Evolutionary conservation across 1,284 basidiomycete genomes (phyloP).

Genomic region (Marasmius tenuissimus): DNA sequence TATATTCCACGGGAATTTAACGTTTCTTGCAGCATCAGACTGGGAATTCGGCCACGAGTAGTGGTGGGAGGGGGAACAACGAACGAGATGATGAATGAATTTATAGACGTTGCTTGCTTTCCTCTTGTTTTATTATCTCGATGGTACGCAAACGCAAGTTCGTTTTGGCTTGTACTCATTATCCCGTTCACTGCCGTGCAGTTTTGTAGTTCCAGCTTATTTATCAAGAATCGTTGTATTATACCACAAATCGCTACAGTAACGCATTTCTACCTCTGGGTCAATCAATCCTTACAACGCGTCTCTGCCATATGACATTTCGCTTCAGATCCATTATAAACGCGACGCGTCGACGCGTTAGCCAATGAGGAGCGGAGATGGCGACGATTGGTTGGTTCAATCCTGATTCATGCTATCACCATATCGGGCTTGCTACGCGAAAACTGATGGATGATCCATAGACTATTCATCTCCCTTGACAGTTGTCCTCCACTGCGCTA

Average conservation of each 20-base stretch:
- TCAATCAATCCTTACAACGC: neutral
- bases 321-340: neutral
- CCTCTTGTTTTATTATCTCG: neutral
- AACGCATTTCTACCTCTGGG: no score
- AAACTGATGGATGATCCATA: neutral
- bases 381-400: neutral
- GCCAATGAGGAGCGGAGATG: neutral
- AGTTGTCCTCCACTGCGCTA: neutral
- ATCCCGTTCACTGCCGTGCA: no score
- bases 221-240: no score
- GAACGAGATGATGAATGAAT: neutral
- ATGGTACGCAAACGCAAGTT: no score
- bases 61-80: neutral
- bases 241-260: no score
- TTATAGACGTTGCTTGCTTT: neutral
- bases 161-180: no score
- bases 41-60: neutral
- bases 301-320: neutral
- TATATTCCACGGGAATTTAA: no score
- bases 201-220: no score
- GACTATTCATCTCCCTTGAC: neutral
- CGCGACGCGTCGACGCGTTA: conserved; percentile 3
- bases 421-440: neutral
- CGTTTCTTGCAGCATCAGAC: neutral
- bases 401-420: neutral